A percentile compares a stretch with the other conserved stretches of the same genome.
phyloP scores from a whole-genome alignment of 208 protist genomes.

The Wallacemonas sp. region DNA sequence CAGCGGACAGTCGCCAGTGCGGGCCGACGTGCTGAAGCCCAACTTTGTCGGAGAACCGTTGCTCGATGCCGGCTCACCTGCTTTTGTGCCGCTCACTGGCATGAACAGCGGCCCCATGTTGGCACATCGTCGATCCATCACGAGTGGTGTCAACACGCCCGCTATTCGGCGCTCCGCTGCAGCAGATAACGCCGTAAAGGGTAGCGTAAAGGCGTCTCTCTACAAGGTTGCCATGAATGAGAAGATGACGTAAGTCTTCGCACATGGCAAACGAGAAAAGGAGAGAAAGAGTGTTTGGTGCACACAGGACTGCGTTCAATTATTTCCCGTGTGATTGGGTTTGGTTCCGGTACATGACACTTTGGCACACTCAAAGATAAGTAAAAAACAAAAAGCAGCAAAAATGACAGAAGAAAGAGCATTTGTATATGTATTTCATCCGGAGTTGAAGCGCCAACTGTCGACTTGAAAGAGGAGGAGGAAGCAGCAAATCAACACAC shows the following conservation, averaged over 20 bases:
- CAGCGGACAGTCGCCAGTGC: background rate
- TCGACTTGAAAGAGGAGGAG: too few relatives aligned
- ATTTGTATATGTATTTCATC: too few relatives aligned
- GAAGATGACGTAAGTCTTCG: slow-evolving; percentile 18
- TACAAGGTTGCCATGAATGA: slow-evolving; percentile 17
- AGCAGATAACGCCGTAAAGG: slow-evolving; percentile 34
- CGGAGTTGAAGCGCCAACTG: too few relatives aligned
- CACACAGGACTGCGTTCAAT: too few relatives aligned
- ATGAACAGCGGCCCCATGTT: background rate
- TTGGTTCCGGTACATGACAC: too few relatives aligned
- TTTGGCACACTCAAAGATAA: too few relatives aligned
- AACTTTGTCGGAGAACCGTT: background rate
- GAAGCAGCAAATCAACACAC: too few relatives aligned
- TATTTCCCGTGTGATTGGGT: too few relatives aligned
- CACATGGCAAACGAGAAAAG: too few relatives aligned
- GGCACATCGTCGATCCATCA: background rate
- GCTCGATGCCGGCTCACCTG: background rate
- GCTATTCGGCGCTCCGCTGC: slow-evolving; percentile 19
- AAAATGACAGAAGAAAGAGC: too few relatives aligned
- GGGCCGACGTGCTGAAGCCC: background rate
- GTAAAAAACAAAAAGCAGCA: too few relatives aligned
- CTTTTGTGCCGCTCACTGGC: background rate
- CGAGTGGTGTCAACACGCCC: background rate
- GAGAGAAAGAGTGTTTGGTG: too few relatives aligned
- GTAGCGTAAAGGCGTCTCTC: slow-evolving; percentile 12